Evolutionary conservation across 1,284 basidiomycete species (phyloP), one percentile per base, ranked within the genome.

Genomic region (Ustilago xerochloae): DNA sequence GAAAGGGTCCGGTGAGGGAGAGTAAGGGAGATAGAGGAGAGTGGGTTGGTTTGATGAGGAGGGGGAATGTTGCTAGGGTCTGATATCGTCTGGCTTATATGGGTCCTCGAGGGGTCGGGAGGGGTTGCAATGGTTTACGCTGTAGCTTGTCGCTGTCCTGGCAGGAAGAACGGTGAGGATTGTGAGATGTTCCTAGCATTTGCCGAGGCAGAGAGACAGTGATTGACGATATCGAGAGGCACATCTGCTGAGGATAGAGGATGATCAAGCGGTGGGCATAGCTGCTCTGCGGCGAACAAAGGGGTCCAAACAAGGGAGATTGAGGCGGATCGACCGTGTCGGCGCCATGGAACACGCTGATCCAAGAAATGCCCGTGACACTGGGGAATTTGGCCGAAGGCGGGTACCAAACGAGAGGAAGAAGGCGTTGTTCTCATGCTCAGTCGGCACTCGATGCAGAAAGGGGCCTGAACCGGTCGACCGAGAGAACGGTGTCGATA

Each of bases 311-410:
- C 41, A 43, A 43, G 41, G 41, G 26, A 4, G 41, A 43, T 43
- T 35, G 52, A 53, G 66, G 66, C 66, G 57, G 66, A 69, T 63
- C 56, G 51, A 49, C 66, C 55, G 66, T 69, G 56, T 69, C 33
- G 33, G 51, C 29, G 15, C 43, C 16, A 49, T 59, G 51, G 51
- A 69, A 48, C 49, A 24, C 51, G 56, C 38, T 55, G 66, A 60
- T 69, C 66, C 38, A 32, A 39, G 66, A 69, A 56, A 69, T 63
- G 66, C 61, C 61, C 60, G 56, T 56, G 56, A 69, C 29, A 69
- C 60, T 41, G 61, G 41, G 47, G 60, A 38, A 60, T 55, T 50
- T 63, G 66, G 57, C 61, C 51, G 66, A 56, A 47, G 43, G 20
- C 26, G 52, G 66, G 33, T 15, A 38, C 46, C 22, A 63, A 49